Conservation (phyloP, 2,329 filamentous ascomycete species). For the Botrytis medusae region DNA sequence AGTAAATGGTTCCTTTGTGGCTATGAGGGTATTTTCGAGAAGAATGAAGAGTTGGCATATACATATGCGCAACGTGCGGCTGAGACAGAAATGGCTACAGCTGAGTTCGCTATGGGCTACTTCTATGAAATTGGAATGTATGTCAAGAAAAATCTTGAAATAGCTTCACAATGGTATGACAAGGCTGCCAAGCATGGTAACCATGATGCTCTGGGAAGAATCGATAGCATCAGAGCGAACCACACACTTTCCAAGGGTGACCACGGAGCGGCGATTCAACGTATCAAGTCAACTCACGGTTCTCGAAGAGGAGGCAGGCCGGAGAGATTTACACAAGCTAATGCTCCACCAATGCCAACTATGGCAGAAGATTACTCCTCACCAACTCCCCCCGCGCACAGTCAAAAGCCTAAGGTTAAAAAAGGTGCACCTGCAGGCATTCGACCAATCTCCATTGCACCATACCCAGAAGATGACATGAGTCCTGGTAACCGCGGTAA, state of each 20-base stretch:
- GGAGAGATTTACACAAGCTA: slow-evolving; percentile 55
- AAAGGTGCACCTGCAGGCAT: slow-evolving; percentile 22
- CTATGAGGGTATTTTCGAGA: slow-evolving; percentile 86
- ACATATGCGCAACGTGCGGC: slow-evolving; percentile 88
- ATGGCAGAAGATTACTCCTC: slow-evolving; percentile 34
- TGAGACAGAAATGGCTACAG: slow-evolving; percentile 76
- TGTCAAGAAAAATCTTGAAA: slow-evolving; percentile 76
- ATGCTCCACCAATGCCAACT: slow-evolving; percentile 34
- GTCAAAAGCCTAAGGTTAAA: slow-evolving; percentile 12
- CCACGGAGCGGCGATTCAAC: slow-evolving; percentile 83
- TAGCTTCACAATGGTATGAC: slow-evolving; percentile 87
- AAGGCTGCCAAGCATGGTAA: slow-evolving; percentile 89
- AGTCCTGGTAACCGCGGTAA: slow-evolving; percentile 26
- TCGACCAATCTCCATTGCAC: slow-evolving; percentile 48
- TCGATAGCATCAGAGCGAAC: slow-evolving; percentile 80
- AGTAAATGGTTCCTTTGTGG: slow-evolving; percentile 99
- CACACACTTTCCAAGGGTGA: slow-evolving; percentile 86
- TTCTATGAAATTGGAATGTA: slow-evolving; percentile 97
- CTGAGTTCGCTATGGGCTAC: slow-evolving; percentile 95
- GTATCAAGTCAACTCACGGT: slow-evolving; percentile 80
- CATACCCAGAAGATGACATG: slow-evolving; percentile 69
- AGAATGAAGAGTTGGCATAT: slow-evolving; percentile 93
- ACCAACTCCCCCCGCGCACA: slow-evolving; percentile 35
- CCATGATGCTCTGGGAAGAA: slow-evolving; percentile 76
- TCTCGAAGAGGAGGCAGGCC: slow-evolving; percentile 64